These are phyloP conservation scores for Candida chauliodis DNA, from an alignment of 805 yeast genomes.

Conservation along the genomic window DNA sequence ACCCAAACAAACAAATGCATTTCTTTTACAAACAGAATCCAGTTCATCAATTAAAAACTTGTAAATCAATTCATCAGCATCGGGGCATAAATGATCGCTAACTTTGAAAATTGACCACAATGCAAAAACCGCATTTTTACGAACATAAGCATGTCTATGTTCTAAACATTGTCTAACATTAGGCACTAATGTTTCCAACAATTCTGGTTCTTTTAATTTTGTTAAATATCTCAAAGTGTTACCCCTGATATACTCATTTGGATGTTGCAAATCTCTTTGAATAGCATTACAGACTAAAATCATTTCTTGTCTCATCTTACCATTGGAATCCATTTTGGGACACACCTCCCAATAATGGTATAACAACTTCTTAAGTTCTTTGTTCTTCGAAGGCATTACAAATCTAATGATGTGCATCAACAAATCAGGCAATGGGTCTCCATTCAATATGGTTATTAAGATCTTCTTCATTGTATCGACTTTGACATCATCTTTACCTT, in stretches of 20 bases:
- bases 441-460: conserved; percentile 81
- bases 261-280: conserved; percentile 95
- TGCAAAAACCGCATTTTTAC: conserved; percentile 95
- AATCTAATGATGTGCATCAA: conserved; percentile 96
- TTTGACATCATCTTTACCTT: conserved; percentile 84
- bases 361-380: conserved; percentile 85
- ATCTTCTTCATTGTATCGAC: conserved; percentile 87
- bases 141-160: conserved; percentile 96
- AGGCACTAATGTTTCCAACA: conserved; percentile 93
- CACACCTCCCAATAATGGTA: conserved; percentile 98
- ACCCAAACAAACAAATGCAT: conserved; percentile 86
- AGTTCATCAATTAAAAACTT: conserved; percentile 76
- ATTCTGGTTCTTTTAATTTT: conserved; percentile 87
- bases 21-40: conserved; percentile 92
- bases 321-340: conserved; percentile 82
- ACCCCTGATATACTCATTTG: conserved; percentile 95
- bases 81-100: conserved; percentile 86
- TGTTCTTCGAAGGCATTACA: conserved; percentile 93
- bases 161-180: conserved; percentile 86
- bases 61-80: conserved; percentile 82
- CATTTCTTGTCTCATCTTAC: conserved; percentile 97
- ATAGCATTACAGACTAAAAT: conserved; percentile 97
- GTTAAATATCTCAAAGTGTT: conserved; percentile 88
- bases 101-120: conserved; percentile 77
- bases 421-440: conserved; percentile 87